A percentile compares a stretch with the other conserved stretches of the same genome.
Conservation (phyloP, 345 rosid genomes). For the Corchorus capsularis region DNA sequence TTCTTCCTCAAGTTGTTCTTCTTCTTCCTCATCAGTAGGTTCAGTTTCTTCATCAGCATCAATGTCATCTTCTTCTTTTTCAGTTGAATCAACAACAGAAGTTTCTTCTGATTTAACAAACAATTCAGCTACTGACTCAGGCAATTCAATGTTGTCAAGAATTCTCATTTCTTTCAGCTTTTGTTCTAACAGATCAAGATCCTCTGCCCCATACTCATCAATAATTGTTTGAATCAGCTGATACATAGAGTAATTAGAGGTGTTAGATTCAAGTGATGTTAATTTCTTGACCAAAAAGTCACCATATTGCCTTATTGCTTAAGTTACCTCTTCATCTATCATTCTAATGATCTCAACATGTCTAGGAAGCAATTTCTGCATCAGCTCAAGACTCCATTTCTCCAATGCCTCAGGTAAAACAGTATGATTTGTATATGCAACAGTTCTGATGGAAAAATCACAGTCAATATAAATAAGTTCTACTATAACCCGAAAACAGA, state of each 20-base stretch:
- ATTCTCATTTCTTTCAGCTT: slow-evolving; percentile 75
- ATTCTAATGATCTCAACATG: slow-evolving; percentile 73
- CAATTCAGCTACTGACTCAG: slow-evolving; percentile 59
- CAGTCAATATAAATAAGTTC: neutral
- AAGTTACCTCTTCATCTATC: slow-evolving; percentile 74
- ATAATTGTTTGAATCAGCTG: slow-evolving; percentile 64
- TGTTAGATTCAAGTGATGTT: no score
- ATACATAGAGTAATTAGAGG: slow-evolving; percentile 18
- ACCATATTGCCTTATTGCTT: neutral
- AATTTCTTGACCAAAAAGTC: slow-evolving; percentile 6
- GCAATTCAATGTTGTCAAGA: slow-evolving; percentile 66
- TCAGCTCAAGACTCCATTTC: slow-evolving; percentile 81
- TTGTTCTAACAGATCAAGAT: slow-evolving; percentile 49
- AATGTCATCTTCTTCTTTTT: slow-evolving; percentile 32
- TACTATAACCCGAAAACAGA: no score
- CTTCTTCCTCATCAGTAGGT: neutral
- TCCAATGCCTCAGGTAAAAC: slow-evolving; percentile 82
- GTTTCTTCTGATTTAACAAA: slow-evolving; percentile 46
- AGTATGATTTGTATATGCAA: slow-evolving; percentile 86
- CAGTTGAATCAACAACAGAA: slow-evolving; percentile 26
- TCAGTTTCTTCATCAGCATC: slow-evolving; percentile 23
- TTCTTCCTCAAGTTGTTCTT: slow-evolving; percentile 20
- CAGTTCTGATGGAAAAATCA: slow-evolving; percentile 48
- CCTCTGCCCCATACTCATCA: slow-evolving; percentile 55
- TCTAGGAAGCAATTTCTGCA: slow-evolving; percentile 73